phyloP scores from a whole-genome alignment of 2,329 filamentous ascomycete genomes.

The Nemania sp. region DNA sequence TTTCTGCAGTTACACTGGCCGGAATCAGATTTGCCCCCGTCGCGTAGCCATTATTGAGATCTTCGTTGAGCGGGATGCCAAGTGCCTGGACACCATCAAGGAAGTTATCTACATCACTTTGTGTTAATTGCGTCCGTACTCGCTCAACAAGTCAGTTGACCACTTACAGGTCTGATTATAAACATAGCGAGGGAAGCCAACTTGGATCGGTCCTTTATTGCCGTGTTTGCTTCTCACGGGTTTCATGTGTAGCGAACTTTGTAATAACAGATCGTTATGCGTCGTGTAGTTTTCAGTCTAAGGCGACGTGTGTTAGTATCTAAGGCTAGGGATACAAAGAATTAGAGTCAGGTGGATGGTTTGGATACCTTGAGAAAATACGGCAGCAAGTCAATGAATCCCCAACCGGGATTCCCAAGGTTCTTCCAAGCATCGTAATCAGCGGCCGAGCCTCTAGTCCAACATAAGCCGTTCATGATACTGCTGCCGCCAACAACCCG shows the following conservation, averaged over 20 bases:
- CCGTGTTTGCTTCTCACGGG: conserved; percentile 40
- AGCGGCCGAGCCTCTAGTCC: conserved; percentile 43
- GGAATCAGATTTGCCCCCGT: conserved; percentile 44
- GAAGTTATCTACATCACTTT: conserved; percentile 41
- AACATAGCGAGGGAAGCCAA: conserved; percentile 44
- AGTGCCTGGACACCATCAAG: conserved; percentile 44
- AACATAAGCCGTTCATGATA: conserved; percentile 47
- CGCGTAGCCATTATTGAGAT: conserved; percentile 43
- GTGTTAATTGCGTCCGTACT: not conserved
- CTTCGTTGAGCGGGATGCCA: conserved; percentile 41
- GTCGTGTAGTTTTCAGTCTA: conserved; percentile 45
- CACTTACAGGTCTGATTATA: conserved; percentile 46
- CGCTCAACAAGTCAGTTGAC: not conserved
- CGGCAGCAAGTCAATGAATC: conserved; percentile 48
- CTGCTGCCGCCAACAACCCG: conserved; percentile 46
- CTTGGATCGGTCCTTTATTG: conserved; percentile 41
- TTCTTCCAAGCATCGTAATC: conserved; percentile 50
- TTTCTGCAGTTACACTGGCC: conserved; percentile 43
- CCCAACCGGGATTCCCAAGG: conserved; percentile 48
- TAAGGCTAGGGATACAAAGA: not conserved
- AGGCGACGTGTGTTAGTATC: not conserved
- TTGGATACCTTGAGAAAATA: conserved; percentile 52
- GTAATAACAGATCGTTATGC: conserved; percentile 28
- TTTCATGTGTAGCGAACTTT: conserved; percentile 32
- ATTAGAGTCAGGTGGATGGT: not conserved